Conservation (phyloP, 1,139 yeast species). For the Yamadazyma trypodendri region DNA sequence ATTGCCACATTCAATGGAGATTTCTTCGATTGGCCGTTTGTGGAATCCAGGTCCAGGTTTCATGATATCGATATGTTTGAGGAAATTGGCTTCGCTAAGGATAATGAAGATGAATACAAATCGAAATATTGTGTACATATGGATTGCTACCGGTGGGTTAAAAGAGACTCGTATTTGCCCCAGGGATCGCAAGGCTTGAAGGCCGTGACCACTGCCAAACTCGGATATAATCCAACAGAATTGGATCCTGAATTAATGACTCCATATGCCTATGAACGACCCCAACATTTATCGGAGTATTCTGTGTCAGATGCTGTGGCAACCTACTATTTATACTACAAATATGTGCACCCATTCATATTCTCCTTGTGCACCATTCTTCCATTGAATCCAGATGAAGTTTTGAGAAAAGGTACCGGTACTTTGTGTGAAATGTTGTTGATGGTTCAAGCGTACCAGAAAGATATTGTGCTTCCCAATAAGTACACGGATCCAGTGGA, state of each 20-base stretch:
- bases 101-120: constrained; percentile 88
- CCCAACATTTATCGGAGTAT: constrained; percentile 90
- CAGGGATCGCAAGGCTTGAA: constrained; percentile 98
- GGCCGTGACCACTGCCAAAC: constrained; percentile 93
- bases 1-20: constrained; percentile 98
- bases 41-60: constrained; percentile 78
- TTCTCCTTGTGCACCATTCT: constrained; percentile 93
- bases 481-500: constrained; percentile 92
- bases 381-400: constrained; percentile 96
- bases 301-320: constrained; percentile 99
- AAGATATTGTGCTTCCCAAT: constrained; percentile 79
- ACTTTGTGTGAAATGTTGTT: constrained; percentile 96
- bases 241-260: constrained; percentile 98
- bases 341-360: constrained; percentile 95
- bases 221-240: constrained; percentile 96
- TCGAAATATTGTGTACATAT: constrained; percentile 92
- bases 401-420: constrained; percentile 95
- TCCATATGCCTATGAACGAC: constrained; percentile 91
- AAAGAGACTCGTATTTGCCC: constrained; percentile 94
- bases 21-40: constrained; percentile 99
- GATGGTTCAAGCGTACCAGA: constrained; percentile 92
- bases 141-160: constrained; percentile 99
- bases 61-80: constrained; percentile 89
- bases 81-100: constrained; percentile 92
- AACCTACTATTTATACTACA: constrained; percentile 91